Percentiles rank a stretch among this genome's conserved stretches.
These are phyloP conservation scores for Lodderomyces elongisporus DNA, from an alignment of 1,139 yeast genomes.

Conservation along the genomic window DNA sequence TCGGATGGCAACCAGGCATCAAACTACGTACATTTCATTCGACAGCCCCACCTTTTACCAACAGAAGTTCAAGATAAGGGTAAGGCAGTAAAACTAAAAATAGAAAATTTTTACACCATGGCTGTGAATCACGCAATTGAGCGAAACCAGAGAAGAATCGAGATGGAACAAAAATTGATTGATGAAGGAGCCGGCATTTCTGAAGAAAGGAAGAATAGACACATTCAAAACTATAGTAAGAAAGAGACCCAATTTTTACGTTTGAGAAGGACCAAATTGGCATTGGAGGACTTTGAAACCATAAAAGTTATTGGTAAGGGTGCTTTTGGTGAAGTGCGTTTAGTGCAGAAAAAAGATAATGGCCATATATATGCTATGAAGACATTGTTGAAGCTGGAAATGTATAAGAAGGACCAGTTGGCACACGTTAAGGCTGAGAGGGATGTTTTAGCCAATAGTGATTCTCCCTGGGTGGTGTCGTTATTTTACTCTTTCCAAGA, in stretches of 20 bases:
- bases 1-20: slow-evolving; percentile 14
- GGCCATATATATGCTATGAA: slow-evolving; percentile 87
- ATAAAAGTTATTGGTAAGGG: slow-evolving; percentile 85
- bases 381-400: slow-evolving; percentile 69
- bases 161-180: slow-evolving; percentile 60
- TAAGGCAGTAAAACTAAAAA: slow-evolving; percentile 62
- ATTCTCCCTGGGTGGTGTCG: slow-evolving; percentile 85
- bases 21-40: slow-evolving; percentile 68
- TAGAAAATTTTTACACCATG: slow-evolving; percentile 73
- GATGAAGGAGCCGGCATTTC: slow-evolving; percentile 59
- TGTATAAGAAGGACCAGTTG: slow-evolving; percentile 78
- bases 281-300: slow-evolving; percentile 70
- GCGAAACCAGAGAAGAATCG: slow-evolving; percentile 71
- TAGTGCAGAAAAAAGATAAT: slow-evolving; percentile 77
- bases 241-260: slow-evolving; percentile 76
- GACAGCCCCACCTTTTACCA: slow-evolving; percentile 75
- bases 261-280: slow-evolving; percentile 66
- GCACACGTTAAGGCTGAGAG: slow-evolving; percentile 86
- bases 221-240: slow-evolving; percentile 62
- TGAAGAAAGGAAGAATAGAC: slow-evolving; percentile 71
- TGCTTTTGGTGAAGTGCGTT: slow-evolving; percentile 79
- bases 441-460: slow-evolving; percentile 79
- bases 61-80: slow-evolving; percentile 69
- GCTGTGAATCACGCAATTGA: slow-evolving; percentile 78
- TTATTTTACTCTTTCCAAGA: slow-evolving; percentile 79